Base-by-base conservation (phyloP, 371 early-diverging fungal species). In the Mucor indicus region DNA sequence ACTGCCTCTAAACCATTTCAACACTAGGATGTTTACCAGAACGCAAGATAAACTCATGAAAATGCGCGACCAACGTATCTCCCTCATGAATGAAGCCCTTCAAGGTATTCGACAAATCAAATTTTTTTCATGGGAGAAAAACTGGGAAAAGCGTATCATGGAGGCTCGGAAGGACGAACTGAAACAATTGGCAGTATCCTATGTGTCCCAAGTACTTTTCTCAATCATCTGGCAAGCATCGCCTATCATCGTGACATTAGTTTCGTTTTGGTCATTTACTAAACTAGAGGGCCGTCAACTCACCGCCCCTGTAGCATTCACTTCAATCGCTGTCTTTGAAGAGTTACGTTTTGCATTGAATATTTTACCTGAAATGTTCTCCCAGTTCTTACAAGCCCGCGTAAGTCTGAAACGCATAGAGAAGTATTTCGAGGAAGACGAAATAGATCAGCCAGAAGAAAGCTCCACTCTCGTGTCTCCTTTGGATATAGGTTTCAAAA, bases 361-460 rank as follows among this genome's bases (percentile, higher is more conserved):
- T 21, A 69, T 72, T 8, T 48, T 80, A 4, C 84, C 84, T 2
- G 71, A 75, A 27, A 60, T 67, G 3, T 61, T 81, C 33, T 62
- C 72, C 41, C 57, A 61, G 2, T 16, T 35, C 27, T 12, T 53
- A 0, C 67, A 67, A 43, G 53, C 51, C 5, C 41, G 54, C 19
- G 56, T 67, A 17, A 76, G 77, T 69, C 55, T 59, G 7, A 46
- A 62, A 16, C 85, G 95, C 53, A 85, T 96, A 44, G 74, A 86
- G 50, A 63, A 59, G 12, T 85, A 89, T 36, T 69, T 95, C 41
- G 62, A 77, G n/a, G 87, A 92, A 48, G 72, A 77, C 4, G 95
- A 93, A 44, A 65, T 94, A 8, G 68, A 58, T 48, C 20, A 54
- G 44, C 37, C 56, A 38, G 37, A 51, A 44, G 9, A 57, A 33